Conservation (phyloP, 495 filamentous ascomycete species). For the Penicillium paradoxum region DNA sequence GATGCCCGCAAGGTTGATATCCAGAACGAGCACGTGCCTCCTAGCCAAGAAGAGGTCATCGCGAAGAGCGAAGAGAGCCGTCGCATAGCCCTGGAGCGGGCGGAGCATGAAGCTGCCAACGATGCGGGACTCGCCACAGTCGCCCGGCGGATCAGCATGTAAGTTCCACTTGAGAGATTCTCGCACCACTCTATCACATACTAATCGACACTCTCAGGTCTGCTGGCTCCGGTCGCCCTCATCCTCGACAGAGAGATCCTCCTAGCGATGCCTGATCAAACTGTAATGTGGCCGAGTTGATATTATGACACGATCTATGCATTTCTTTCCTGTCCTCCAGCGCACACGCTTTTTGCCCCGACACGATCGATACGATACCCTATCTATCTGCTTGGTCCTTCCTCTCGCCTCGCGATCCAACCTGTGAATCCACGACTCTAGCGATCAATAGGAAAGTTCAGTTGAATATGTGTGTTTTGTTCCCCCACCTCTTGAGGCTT, state of each 20-base stretch:
- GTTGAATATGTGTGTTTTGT: constrained; percentile 7
- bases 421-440: constrained; percentile 13
- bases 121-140: constrained; percentile 79
- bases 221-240: constrained; percentile 30
- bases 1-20: constrained; percentile 97
- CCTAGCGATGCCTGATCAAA: constrained; percentile 24
- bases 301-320: constrained; percentile 29
- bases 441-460: constrained; percentile 15
- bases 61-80: constrained; percentile 73
- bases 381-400: constrained; percentile 25
- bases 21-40: constrained; percentile 91
- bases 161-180: constrained; percentile 39
- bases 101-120: constrained; percentile 81
- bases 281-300: constrained; percentile 15
- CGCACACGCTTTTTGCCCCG: constrained; percentile 23
- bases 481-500: background rate
- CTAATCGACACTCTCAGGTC: constrained; percentile 29
- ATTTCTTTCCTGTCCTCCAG: constrained; percentile 26
- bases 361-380: constrained; percentile 31
- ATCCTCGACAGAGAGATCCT: constrained; percentile 31
- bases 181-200: background rate
- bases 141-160: constrained; percentile 93
- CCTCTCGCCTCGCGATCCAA: constrained; percentile 12
- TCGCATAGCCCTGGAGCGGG: constrained; percentile 76
- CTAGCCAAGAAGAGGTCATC: constrained; percentile 84